Percentiles rank a stretch among this genome's conserved stretches.
Conservation (phyloP, 352 stramenopile genomes). For the Detonula confervacea region DNA sequence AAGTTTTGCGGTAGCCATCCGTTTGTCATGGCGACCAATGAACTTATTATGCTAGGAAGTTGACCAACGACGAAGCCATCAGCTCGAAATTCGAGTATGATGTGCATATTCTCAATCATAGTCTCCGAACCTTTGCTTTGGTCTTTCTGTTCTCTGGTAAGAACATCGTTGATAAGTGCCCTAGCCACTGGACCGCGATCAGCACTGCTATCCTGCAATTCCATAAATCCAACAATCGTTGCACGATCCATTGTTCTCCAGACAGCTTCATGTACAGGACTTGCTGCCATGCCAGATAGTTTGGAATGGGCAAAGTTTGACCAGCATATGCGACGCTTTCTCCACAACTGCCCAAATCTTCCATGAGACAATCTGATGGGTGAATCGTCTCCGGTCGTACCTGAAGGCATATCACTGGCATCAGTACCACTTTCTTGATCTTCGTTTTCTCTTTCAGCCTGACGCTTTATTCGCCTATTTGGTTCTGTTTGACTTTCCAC, state of each 20-base stretch:
- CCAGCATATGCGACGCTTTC: slow-evolving; percentile 60
- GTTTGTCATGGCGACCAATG: slow-evolving; percentile 69
- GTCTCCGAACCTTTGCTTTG: slow-evolving; percentile 17
- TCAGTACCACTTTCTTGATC: slow-evolving; percentile 6
- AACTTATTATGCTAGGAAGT: slow-evolving; percentile 65
- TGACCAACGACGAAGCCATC: slow-evolving; percentile 75
- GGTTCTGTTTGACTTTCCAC: slow-evolving; percentile 38
- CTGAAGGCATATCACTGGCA: background rate
- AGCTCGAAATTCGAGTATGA: slow-evolving; percentile 69
- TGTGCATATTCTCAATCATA: slow-evolving; percentile 31
- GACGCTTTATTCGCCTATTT: slow-evolving; percentile 33
- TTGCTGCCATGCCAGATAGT: slow-evolving; percentile 57
- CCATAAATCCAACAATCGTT: slow-evolving; percentile 59
- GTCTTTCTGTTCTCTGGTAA: slow-evolving; percentile 3
- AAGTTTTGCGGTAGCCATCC: slow-evolving; percentile 66
- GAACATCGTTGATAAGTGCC: background rate
- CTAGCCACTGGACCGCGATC: too few species aligned
- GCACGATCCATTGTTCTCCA: slow-evolving; percentile 71
- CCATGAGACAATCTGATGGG: slow-evolving; percentile 40
- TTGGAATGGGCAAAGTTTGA: slow-evolving; percentile 71
- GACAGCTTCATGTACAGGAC: slow-evolving; percentile 66
- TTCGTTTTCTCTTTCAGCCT: slow-evolving; percentile 26
- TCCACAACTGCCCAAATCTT: slow-evolving; percentile 66
- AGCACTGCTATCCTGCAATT: slow-evolving; percentile 3
- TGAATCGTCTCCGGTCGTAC: slow-evolving; percentile 9